Percentiles rank a stretch among this genome's conserved stretches.
phyloP scores from a whole-genome alignment of 140 eudicot species.

The Anethum foeniculum region DNA sequence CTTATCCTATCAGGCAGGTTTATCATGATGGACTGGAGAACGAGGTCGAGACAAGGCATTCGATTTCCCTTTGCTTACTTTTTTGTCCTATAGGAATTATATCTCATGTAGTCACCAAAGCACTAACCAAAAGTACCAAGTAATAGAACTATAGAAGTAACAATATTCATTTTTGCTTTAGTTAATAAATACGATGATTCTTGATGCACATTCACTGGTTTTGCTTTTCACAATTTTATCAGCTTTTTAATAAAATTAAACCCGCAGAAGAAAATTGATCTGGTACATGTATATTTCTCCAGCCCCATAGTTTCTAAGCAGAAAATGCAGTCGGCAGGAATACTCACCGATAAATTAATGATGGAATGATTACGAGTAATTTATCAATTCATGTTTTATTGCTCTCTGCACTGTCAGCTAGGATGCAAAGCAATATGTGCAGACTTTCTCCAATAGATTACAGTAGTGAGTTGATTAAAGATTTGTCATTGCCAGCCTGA shows the following conservation, averaged over 20 bases:
- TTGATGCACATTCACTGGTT: background rate
- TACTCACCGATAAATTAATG: background rate
- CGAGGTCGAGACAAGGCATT: conserved; percentile 76
- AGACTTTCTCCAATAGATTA: no score
- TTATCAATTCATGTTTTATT: no score
- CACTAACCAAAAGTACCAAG: conserved; percentile 26
- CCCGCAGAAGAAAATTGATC: background rate
- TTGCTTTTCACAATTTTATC: background rate
- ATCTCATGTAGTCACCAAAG: conserved; percentile 68
- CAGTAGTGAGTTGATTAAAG: no score
- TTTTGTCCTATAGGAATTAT: conserved; percentile 76
- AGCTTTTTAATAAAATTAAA: no score
- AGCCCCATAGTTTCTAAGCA: background rate
- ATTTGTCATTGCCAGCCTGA: no score
- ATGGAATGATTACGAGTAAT: background rate
- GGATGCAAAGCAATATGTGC: no score
- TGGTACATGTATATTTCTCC: background rate
- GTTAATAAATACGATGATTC: background rate
- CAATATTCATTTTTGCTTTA: conserved; percentile 11
- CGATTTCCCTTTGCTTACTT: conserved; percentile 70
- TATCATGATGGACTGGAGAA: conserved; percentile 74
- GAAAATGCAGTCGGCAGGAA: background rate
- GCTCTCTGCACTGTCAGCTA: background rate
- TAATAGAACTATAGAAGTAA: conserved; percentile 21
- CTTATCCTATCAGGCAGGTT: conserved; percentile 50